These are phyloP conservation scores for Picochlorum sp. DNA, from an alignment of 139 green algal species.

Conservation along the genomic window DNA sequence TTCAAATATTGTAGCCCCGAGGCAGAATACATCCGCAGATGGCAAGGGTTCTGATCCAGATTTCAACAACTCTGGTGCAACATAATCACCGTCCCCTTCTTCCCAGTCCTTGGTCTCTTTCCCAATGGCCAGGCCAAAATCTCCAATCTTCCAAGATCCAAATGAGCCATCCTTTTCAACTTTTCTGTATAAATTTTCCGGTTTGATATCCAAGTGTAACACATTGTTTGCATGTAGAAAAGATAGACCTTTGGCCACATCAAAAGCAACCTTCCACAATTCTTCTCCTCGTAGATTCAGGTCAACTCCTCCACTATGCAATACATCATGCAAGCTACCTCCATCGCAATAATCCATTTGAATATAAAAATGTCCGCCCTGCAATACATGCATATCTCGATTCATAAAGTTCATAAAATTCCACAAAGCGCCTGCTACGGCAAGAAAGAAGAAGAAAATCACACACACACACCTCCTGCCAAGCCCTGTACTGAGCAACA, in stretches of 20 bases:
- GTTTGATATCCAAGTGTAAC: conserved; percentile 79
- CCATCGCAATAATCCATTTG: conserved; percentile 59
- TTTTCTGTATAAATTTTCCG: conserved; percentile 63
- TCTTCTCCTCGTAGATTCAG: conserved; percentile 12
- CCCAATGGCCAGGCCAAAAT: conserved; percentile 60
- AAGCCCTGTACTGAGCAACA: conserved; percentile 61
- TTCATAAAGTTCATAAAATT: background rate
- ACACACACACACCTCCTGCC: conserved; percentile 48
- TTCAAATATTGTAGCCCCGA: conserved; percentile 57
- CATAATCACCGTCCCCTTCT: conserved; percentile 72
- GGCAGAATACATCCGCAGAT: conserved; percentile 51
- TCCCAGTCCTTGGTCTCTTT: conserved; percentile 51
- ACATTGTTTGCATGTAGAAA: conserved; percentile 61
- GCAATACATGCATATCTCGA: background rate
- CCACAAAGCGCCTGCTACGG: background rate
- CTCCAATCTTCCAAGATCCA: conserved; percentile 52
- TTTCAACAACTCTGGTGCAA: conserved; percentile 67
- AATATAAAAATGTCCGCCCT: conserved; percentile 60
- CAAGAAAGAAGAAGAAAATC: background rate
- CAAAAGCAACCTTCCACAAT: conserved; percentile 26
- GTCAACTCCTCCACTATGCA: background rate
- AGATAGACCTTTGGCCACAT: conserved; percentile 45
- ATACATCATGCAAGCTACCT: conserved; percentile 33
- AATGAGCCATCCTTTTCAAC: conserved; percentile 15
- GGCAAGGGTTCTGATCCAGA: conserved; percentile 22